Base-by-base conservation (phyloP, 257 asterid genomes). In the Jasminum sambac region DNA sequence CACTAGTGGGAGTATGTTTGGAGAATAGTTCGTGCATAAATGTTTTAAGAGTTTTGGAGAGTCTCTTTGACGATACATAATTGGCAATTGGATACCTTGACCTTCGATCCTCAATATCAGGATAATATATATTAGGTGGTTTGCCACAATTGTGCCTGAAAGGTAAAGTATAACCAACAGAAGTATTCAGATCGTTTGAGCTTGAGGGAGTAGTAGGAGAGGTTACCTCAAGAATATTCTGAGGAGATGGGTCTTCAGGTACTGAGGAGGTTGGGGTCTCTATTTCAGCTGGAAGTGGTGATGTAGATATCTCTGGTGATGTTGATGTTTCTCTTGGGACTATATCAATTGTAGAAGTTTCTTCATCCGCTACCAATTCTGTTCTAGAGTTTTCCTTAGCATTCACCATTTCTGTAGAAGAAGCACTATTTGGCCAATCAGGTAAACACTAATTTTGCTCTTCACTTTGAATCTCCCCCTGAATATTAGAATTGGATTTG, bases 191-290 rank as follows among this genome's bases (percentile, higher is more conserved):
- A 36, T 8, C 36, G 19, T 63, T 30, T 1, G 36, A 30, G 36
- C 36, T 30, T 30, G 36, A 30, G 36, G 36, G 36, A 34, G 68
- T 8, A 23, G 19, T 9, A 63, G 23, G 19, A 30, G 19, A 30
- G 46, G 5, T 63, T 63, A 63, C 68, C 68, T 10, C 46, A 63
- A 11, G 43, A 63, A n/a, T 36, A 30, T 63, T 36, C 68, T 63
- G 21, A 0, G 68, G 17, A 63, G 46, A 30, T 8, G 68, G 46
- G 23, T 63, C 46, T 5, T 30, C 19, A 8, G 19, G 17, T 30
- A 36, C 39, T 8, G 23, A n/a, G 68, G 46, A 8, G 7, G 36
- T 30, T 1, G 23, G 43, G 36, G 36, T 30, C 36, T 30, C 36
- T 30, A 30, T 30, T 30, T 1, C 36, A 30, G 36, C 36, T 30